These are phyloP conservation scores for Gracilariopsis chorda DNA, from an alignment of 23 red algal genomes.

Conservation along the genomic window DNA sequence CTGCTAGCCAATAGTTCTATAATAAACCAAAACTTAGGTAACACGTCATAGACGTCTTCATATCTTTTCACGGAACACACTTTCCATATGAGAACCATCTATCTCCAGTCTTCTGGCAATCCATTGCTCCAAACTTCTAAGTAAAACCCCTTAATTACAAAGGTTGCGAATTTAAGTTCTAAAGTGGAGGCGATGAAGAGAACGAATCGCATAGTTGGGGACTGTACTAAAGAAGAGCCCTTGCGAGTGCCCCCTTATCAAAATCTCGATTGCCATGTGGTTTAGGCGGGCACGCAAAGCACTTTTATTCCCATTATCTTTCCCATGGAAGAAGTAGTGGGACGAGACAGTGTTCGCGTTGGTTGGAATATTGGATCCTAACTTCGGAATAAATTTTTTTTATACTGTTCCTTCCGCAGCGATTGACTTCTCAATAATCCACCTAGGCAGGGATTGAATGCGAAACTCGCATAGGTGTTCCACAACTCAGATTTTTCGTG, in stretches of 20 bases:
- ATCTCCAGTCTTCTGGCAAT: no score
- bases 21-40: no score
- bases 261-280: conserved; percentile 16
- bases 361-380: background rate
- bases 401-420: background rate
- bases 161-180: background rate
- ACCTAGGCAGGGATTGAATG: background rate
- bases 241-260: background rate
- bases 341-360: background rate
- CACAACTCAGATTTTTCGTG: background rate
- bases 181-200: background rate
- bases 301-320: background rate
- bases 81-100: no score
- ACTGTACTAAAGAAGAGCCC: conserved; percentile 24
- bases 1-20: no score
- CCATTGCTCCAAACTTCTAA: background rate
- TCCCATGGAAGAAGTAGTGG: conserved; percentile 44
- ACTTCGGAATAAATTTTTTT: background rate
- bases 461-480: background rate
- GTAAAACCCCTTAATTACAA: background rate
- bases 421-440: conserved; percentile 18
- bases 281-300: background rate
- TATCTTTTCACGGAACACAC: no score
- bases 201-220: conserved; percentile 10
- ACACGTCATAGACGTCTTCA: no score